Evolutionary conservation across 371 early-diverging fungal genomes (phyloP), one percentile per base, ranked within the genome.

Genomic region (Mortierella sp.): DNA sequence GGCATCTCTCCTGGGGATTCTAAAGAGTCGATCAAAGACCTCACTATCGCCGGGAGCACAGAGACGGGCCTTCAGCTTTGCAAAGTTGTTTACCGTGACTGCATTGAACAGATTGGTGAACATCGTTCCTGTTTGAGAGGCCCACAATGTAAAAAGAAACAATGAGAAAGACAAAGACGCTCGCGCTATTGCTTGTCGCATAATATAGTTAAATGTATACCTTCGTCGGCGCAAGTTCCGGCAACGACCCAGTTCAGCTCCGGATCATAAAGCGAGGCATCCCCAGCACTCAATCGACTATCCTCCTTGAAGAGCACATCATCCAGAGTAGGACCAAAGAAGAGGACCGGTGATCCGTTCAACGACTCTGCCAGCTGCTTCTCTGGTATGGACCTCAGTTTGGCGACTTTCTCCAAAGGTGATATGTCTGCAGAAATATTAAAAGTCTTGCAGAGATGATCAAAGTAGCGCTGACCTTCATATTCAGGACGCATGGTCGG

Each of bases 401-500:
- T 31, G 2, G 24, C 52, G 11, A 69, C 57, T 50, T 61, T 69
- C 31, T 61, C 52, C n/a, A 46, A 8, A 1, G 52, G 46, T 0
- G 42, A 30, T 6, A 56, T 8, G 0, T 32, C 47, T n/a, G 5
- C 7, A 12, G 39, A 39, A 0, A 62, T 19, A 2, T 52, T 46
- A 28, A 57, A 70, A 11, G 21, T 24, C 3, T 24, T 24, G 42
- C 70, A 70, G 2, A 70, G 49, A 28, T 57, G 30, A 21, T 70
- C 57, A 57, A 70, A 70, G 24, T 30, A 24, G 2, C 15, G 19
- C 42, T 70, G 63, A 0, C 62, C 63, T 19, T 70, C 49, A 5
- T 30, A 2, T n/a, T 57, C 53, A 3, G 44, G 46, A 4, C 19
- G 44, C 19, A 15, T 28, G 14, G 17, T n/a, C 23, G 51, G 49